Conservation (phyloP, 148 eudicot species). For the Simmondsia chinensis region DNA sequence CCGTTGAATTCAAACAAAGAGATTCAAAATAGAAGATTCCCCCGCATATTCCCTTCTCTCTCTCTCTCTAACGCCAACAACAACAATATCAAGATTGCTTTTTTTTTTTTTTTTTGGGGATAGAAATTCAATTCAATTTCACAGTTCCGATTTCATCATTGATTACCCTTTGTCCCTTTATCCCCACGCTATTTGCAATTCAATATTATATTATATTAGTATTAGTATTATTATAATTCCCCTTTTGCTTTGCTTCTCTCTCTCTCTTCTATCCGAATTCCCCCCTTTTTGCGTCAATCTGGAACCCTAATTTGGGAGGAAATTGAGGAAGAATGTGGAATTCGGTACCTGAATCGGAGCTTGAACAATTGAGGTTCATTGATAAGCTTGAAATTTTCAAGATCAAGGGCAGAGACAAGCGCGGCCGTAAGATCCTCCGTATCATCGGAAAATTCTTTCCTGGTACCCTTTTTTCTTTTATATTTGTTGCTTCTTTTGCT, state of each 20-base stretch:
- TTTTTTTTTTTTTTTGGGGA: no score
- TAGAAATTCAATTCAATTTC: no score
- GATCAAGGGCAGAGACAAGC: conserved; percentile 49
- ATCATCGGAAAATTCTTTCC: conserved; percentile 56
- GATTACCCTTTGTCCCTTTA: no score
- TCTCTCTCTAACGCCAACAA: not conserved
- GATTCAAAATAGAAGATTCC: conserved; percentile 6
- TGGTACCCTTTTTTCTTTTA: conserved; percentile 25
- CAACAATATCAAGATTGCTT: not conserved
- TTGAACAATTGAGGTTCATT: conserved; percentile 30
- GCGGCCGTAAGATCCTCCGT: conserved; percentile 34
- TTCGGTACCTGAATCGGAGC: no score
- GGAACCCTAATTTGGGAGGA: no score
- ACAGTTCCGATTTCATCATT: no score
- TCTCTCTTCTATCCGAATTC: not conserved
- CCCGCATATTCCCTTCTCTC: conserved; percentile 10
- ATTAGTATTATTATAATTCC: not conserved
- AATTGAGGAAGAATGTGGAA: no score
- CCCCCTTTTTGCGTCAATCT: no score
- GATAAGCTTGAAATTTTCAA: conserved; percentile 36
- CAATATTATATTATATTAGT: no score
- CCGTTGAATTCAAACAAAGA: no score
- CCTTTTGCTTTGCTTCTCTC: not conserved
- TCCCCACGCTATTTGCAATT: no score
- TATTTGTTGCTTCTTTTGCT: not conserved